Evolutionary conservation across 2,329 filamentous ascomycete species (phyloP), one percentile per base, ranked within the genome.

Genomic region (Calonectria henricotiae): DNA sequence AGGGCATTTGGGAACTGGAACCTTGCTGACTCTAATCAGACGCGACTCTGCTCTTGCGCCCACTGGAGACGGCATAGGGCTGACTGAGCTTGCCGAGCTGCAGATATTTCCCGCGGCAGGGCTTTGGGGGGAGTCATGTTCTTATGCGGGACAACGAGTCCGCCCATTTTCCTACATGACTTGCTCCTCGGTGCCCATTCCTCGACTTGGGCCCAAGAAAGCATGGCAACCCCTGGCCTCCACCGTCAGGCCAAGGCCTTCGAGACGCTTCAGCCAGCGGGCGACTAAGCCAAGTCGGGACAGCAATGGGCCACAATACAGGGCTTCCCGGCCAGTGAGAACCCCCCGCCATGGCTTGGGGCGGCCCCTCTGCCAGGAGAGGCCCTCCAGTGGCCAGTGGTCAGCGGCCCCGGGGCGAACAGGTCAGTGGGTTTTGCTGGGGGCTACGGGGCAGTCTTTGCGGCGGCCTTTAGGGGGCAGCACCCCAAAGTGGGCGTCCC

Each of bases 241-340:
- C 63, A 74, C 72, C 68, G 74, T 62, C 64, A 63, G 73, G 62
- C 69, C 62, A 71, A 75, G 70, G 54, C 61, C 72, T 63, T 69
- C 61, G 55, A 71, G 66, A 75, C 73, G 62, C 74, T 77, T 66
- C 62, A 71, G 72, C 73, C 72, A 72, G 74, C 73, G 70, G 67
- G 70, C 72, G 66, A 70, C 61, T 77, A 77, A 62, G 37, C 73
- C 68, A 12, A 73, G 69, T 72, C 67, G 68, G 64, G 68, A 68
- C 27, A 73, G 70, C 61, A 68, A 66, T 64, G 74, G 74, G 69
- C 54, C 69, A 55, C 69, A 60, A 44, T 32, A 64, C 69, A 73
- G 71, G 68, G 55, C 20, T 23, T 8, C n/a, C 43, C 62, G 65
- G 64, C 70, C 73, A 69, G 62, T 62, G 25, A 54, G 67, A 75